Evolutionary conservation across 371 early-diverging fungal genomes (phyloP), one percentile per base, ranked within the genome.

Genomic region (Dichotomocladium elegans): DNA sequence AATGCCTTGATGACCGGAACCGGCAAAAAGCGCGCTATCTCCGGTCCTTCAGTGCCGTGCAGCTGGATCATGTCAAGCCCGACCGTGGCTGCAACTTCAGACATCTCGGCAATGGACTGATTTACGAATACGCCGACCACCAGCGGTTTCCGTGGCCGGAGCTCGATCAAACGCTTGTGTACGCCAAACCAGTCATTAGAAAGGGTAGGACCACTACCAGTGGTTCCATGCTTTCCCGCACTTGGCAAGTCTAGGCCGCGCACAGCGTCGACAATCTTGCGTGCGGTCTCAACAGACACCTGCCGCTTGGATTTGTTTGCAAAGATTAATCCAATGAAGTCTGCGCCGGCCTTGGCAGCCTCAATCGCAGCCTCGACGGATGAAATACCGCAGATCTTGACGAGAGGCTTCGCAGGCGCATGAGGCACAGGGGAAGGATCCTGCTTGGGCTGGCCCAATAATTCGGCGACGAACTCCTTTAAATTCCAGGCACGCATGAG

Each of bases 91-190:
- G 84, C 88, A 3, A 89, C 74, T 4, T 66, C 60, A n/a, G 80
- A 78, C 61, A 96, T 92, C 41, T 91, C 73, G 37, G 86, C 90
- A 24, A 88, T 55, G 0, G 86, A 57, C 47, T 93, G 91, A 64
- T 95, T 89, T 58, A 85, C 85, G 70, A 98, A 97, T 1, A 98
- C 97, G 19, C 97, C 99, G 1, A 95, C 94, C 9, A 93, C 68
- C 50, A 93, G 68, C 11, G 97, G 96, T 42, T 77, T 81, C 45
- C 81, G 63, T 11, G 72, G 41, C 33, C 74, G 70, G 8, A 61
- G 61, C 41, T 77, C 76, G 24, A 84, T 57, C 33, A 74, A 59
- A 37, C 47, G 57, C 8, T 78, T 71, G 14, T 83, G 81, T 26
- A 71, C 63, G 19, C 72, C 61, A 46, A 86, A 88, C 88, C 88